Percentiles rank a stretch among this genome's conserved stretches.
Conservation (phyloP, 805 yeast species). For the Groenewaldozyma tartarivorans region DNA sequence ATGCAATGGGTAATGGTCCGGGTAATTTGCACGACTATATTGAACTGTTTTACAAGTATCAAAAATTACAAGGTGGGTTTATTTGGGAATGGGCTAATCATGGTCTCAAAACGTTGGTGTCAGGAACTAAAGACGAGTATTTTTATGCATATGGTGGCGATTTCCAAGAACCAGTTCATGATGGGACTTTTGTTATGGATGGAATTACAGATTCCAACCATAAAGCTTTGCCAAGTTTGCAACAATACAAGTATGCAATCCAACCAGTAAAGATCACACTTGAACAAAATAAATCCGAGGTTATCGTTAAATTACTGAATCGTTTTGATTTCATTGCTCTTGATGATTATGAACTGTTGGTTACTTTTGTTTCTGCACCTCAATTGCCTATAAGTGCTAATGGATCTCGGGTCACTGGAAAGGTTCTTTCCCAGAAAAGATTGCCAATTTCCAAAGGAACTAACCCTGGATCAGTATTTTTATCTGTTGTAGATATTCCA, state of each 20-base stretch:
- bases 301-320: slow-evolving; percentile 6
- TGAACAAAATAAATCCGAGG: slow-evolving; percentile 1
- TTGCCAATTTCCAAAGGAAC: slow-evolving; percentile 2
- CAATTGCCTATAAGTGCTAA: neutral
- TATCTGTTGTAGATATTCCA: neutral
- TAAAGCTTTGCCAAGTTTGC: slow-evolving; percentile 29
- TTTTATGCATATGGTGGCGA: slow-evolving; percentile 30
- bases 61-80: slow-evolving; percentile 30
- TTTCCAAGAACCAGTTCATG: slow-evolving; percentile 29
- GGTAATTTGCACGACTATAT: slow-evolving; percentile 27
- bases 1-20: slow-evolving; percentile 33
- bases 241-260: slow-evolving; percentile 27
- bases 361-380: slow-evolving; percentile 2
- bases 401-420: neutral
- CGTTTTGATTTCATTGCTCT: slow-evolving; percentile 7
- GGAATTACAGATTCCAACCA: slow-evolving; percentile 28
- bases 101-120: slow-evolving; percentile 19
- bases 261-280: slow-evolving; percentile 22
- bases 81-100: slow-evolving; percentile 34
- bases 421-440: neutral
- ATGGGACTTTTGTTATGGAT: slow-evolving; percentile 32
- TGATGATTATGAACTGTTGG: slow-evolving; percentile 5
- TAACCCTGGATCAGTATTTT: slow-evolving; percentile 2
- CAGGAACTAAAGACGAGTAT: slow-evolving; percentile 7
- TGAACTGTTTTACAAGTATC: slow-evolving; percentile 24